Evolutionary conservation across 2,329 filamentous ascomycete genomes (phyloP), one percentile per base, ranked within the genome.

Genomic region (Arthroderma uncinatum): DNA sequence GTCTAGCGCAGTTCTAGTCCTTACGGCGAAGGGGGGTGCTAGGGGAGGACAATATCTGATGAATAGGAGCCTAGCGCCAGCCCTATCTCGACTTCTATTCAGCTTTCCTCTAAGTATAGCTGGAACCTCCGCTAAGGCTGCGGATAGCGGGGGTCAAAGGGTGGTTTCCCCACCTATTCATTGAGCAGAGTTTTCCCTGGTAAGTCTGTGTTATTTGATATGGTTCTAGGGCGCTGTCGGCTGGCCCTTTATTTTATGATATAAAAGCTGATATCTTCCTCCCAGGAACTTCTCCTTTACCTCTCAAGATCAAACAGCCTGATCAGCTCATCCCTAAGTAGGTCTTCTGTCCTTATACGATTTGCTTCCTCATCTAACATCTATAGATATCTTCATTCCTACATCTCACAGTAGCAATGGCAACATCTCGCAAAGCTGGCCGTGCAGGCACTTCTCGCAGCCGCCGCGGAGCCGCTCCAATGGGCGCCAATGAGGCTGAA

Each of bases 401-500:
- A n/a, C n/a, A n/a, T n/a, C n/a, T n/a, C 3, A 16, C 19, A 23
- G 19, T n/a, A 30, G 23, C 2, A 34, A 33, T 52, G 48, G 25
- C 48, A 19, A 25, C 48, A 33, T 6, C 25, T 30, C 25, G 28
- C 25, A n/a, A 19, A 30, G 10, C 48, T 7, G 25, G 50, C 30
- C 50, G 33, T 9, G 21, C 50, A 1, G 4, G 7, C 6, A 7
- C 6, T 21, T 7, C 39, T 16, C 39, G 39, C n/a, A 44, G 39
- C 39, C 14, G 19, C n/a, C 39, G n/a, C 5, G 6, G n/a, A 44
- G 39, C 48, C 40, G 21, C 56, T 1, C 9, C 53, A 48, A 30
- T 28, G 19, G 19, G 34, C 36, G 25, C 50, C 21, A 34, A 55
- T 14, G 16, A 54, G 44, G 60, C 62, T 34, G 63, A 61, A 52